Base-by-base conservation (phyloP, 2,329 filamentous ascomycete species). In the Aspergillus ochraceus region DNA sequence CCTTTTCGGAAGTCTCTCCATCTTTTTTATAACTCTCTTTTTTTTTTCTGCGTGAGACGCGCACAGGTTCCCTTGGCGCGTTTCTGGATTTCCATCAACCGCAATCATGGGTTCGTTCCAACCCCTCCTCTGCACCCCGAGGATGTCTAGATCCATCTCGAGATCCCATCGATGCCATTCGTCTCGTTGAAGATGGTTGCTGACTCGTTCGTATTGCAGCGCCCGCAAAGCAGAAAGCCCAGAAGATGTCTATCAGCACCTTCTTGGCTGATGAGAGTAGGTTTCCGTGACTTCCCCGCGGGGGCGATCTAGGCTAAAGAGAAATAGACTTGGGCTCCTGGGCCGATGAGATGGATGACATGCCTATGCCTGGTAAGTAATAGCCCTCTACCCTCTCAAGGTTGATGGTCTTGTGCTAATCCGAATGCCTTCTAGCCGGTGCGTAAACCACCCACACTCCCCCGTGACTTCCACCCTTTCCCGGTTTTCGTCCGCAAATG, bases 311-410 rank as follows among this genome's bases (percentile, higher is more conserved):
- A 63, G 70, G 65, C 75, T 75, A 62, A 73, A 63, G 32, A 20
- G 64, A 65, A 29, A 64, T 72, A 90, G 88, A 85, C 72, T 84
- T 89, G 74, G 92, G 94, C 75, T 98, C 95, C 70, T 99, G 95
- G 95, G 95, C 95, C 72, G 96, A 99, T 81, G 95, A 99, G 77
- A 97, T 99, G 82, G 95, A 99, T 80, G 92, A 97, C 73, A 82
- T 84, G 79, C 85, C 85, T 64, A 85, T 90, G 67, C 86, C 88
- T 77, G 82, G 90, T 94, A 84, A 83, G 88, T 81, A 12, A 3
- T 30, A 4, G 2, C 17, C 49, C 2, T 19, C 29, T 51, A 9
- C 36, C 17, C 22, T 51, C 19, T 14, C 19, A 26, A 36, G 49
- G 14, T 29, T 39, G 52, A 32, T 42, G 22, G 22, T 24, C 49